These are phyloP conservation scores for Xylariales sp. DNA, from an alignment of 2,329 filamentous ascomycete species.

Conservation along the genomic window DNA sequence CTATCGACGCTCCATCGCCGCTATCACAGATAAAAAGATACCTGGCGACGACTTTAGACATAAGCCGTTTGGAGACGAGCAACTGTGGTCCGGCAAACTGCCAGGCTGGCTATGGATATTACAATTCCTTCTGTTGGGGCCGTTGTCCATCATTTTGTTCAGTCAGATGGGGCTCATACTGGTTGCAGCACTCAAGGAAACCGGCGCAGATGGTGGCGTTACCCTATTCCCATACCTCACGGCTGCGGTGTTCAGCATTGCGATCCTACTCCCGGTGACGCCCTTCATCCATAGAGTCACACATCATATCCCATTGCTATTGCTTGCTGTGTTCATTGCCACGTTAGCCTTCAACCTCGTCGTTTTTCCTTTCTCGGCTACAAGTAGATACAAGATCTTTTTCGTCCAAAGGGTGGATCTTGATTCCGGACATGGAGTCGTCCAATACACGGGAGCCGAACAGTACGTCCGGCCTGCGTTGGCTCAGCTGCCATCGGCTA, in stretches of 20 bases:
- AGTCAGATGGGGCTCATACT: slow-evolving; percentile 70
- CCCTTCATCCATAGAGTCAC: slow-evolving; percentile 86
- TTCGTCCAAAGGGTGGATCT: slow-evolving; percentile 81
- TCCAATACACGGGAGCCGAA: slow-evolving; percentile 64
- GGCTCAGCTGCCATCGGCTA: slow-evolving; percentile 63
- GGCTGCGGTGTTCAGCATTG: slow-evolving; percentile 51
- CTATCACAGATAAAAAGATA: slow-evolving; percentile 27
- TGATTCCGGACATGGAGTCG: slow-evolving; percentile 26
- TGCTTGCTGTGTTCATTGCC: slow-evolving; percentile 67
- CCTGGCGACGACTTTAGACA: slow-evolving; percentile 17
- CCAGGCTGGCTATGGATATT: slow-evolving; percentile 84
- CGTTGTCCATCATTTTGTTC: slow-evolving; percentile 66
- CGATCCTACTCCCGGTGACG: slow-evolving; percentile 70
- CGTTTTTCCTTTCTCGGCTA: slow-evolving; percentile 81
- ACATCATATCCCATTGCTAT: slow-evolving; percentile 73
- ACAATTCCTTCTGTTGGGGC: slow-evolving; percentile 76
- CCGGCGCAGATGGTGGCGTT: slow-evolving; percentile 71
- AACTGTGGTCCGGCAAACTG: slow-evolving; percentile 76
- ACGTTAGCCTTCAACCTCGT: slow-evolving; percentile 82
- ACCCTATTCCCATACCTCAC: slow-evolving; percentile 63
- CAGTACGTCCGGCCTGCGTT: slow-evolving; percentile 65
- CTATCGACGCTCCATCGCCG: slow-evolving; percentile 46
- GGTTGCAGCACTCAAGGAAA: slow-evolving; percentile 69
- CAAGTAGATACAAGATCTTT: slow-evolving; percentile 78
- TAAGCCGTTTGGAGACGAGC: slow-evolving; percentile 63